These are phyloP conservation scores for Ustilago hordei DNA, from an alignment of 1,284 basidiomycete species.

Conservation along the genomic window DNA sequence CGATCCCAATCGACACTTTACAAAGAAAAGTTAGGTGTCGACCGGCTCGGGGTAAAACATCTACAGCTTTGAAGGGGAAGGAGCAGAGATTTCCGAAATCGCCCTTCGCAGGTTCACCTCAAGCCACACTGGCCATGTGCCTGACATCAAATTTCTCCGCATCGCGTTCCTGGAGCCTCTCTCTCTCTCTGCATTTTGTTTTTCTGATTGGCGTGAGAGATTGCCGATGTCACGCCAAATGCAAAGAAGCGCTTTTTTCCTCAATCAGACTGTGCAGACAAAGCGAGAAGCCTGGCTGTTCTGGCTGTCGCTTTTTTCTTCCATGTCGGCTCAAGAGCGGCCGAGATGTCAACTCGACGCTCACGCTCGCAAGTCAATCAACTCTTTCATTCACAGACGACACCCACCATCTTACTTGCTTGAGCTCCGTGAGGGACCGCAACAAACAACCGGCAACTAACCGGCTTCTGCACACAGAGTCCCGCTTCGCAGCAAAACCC, in stretches of 20 bases:
- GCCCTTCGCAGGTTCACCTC: neutral
- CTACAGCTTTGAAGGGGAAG: neutral
- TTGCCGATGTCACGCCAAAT: slow-evolving; percentile 23
- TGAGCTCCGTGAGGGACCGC: neutral
- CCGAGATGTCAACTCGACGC: neutral
- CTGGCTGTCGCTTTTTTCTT: neutral
- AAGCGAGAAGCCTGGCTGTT: neutral
- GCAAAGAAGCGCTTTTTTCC: neutral
- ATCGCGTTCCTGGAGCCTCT: slow-evolving; percentile 10
- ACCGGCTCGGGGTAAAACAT: neutral
- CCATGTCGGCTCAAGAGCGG: neutral
- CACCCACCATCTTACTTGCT: neutral
- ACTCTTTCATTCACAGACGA: neutral
- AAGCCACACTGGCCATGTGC: neutral
- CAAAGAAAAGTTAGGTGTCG: neutral
- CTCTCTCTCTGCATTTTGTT: neutral
- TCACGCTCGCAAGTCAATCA: neutral
- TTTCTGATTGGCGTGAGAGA: slow-evolving; percentile 2
- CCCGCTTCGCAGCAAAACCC: neutral
- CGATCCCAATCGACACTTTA: neutral
- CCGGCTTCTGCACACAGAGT: neutral
- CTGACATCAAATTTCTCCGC: neutral
- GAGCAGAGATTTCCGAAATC: slow-evolving; percentile 22
- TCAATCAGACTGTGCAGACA: slow-evolving; percentile 8
- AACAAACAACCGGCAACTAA: slow-evolving; percentile 7